Conservation (phyloP, 257 asterid genomes). For the Capsicum chinense region DNA sequence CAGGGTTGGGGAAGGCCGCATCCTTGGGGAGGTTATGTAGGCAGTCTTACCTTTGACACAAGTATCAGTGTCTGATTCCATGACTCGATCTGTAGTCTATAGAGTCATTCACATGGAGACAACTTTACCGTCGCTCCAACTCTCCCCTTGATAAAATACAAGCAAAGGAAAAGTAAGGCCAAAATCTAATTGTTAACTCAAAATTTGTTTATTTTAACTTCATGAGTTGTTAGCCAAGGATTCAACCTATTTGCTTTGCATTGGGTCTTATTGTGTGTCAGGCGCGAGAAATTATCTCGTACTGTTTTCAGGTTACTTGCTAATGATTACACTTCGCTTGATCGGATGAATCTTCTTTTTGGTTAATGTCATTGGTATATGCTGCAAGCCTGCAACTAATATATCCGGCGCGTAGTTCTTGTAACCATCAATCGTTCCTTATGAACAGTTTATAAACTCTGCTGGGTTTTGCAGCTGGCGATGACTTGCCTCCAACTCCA, state of each 20-base stretch:
- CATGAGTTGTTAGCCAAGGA: constrained; percentile 10
- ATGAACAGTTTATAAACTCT: background rate
- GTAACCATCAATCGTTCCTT: background rate
- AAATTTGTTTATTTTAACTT: background rate
- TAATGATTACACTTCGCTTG: background rate
- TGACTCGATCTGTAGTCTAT: too few species aligned
- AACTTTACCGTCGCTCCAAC: background rate
- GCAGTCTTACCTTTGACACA: too few species aligned
- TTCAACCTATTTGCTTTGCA: constrained; percentile 7
- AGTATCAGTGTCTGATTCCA: too few species aligned
- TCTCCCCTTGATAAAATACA: background rate
- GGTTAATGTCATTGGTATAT: background rate
- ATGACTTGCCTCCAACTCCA: constrained; percentile 90
- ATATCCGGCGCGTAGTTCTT: background rate
- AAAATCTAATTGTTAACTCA: background rate
- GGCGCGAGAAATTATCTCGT: background rate
- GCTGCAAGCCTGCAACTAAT: background rate
- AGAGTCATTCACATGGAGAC: too few species aligned
- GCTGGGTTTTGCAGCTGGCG: constrained; percentile 65
- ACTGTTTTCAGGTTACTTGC: background rate
- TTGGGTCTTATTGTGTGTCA: background rate
- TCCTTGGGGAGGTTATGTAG: too few species aligned
- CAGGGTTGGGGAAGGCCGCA: too few species aligned
- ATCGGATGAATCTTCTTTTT: background rate
- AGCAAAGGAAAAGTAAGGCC: background rate